Percentiles rank a stretch among this genome's conserved stretches.
Conservation (phyloP, 2,329 filamentous ascomycete species). For the Penicillium vulpinum region DNA sequence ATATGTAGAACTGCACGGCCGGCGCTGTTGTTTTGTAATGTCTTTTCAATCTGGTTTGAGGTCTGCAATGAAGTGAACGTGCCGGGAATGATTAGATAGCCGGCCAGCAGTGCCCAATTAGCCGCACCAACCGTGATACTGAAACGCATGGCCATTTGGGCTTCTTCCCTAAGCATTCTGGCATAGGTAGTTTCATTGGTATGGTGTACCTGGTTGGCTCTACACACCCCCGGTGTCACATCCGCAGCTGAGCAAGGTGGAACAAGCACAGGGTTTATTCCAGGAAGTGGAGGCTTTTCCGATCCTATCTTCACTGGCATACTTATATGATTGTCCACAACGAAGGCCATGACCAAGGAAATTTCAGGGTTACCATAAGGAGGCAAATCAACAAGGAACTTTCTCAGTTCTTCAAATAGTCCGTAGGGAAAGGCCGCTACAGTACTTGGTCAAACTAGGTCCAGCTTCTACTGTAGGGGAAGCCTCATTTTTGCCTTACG, state of each 20-base stretch:
- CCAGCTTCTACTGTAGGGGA: background rate
- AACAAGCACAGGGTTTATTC: background rate
- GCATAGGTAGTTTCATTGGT: conserved; percentile 32
- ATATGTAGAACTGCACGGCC: too few species aligned
- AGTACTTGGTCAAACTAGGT: background rate
- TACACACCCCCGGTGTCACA: background rate
- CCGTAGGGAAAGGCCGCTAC: too few species aligned
- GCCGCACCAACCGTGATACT: conserved; percentile 51
- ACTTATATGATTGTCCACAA: background rate
- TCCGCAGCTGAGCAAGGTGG: background rate
- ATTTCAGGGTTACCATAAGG: background rate
- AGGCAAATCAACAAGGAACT: background rate
- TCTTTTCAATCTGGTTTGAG: too few species aligned
- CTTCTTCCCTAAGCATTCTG: conserved; percentile 51
- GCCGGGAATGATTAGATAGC: too few species aligned
- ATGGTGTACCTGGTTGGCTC: background rate
- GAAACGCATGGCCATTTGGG: conserved; percentile 48
- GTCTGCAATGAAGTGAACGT: too few species aligned
- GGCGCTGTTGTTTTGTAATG: too few species aligned
- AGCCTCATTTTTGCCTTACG: background rate
- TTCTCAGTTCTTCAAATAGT: background rate
- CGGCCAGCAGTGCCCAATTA: too few species aligned
- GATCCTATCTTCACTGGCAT: background rate
- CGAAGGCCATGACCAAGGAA: background rate
- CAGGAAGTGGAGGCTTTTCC: background rate